phyloP scores from a whole-genome alignment of 805 yeast genomes.

The Phaffomyces opuntiae region DNA sequence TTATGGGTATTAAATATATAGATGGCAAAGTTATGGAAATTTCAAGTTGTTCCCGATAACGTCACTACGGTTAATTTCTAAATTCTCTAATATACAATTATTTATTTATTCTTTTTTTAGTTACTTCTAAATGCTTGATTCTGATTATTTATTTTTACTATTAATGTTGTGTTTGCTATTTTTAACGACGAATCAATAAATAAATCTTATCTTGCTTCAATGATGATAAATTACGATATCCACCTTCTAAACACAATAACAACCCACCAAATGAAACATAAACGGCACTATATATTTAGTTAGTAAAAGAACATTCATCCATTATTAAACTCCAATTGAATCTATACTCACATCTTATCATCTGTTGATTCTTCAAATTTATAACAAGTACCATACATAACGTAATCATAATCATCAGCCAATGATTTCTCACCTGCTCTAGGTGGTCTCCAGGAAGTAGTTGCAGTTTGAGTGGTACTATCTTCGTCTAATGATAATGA shows the following conservation, averaged over 20 bases:
- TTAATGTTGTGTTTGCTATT: background rate
- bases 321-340: background rate
- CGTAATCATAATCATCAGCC: constrained; percentile 96
- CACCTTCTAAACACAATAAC: constrained; percentile 89
- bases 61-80: no score
- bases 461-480: constrained; percentile 37
- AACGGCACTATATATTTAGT: constrained; percentile 46
- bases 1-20: no score
- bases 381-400: constrained; percentile 96
- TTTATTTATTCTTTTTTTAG: no score
- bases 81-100: background rate
- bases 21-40: no score
- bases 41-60: no score
- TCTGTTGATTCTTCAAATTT: constrained; percentile 84
- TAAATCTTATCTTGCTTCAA: constrained; percentile 93
- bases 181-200: constrained; percentile 65
- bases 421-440: constrained; percentile 75
- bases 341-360: constrained; percentile 33
- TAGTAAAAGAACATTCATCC: background rate
- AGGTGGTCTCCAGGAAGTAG: constrained; percentile 49
- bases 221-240: constrained; percentile 78
- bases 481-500: constrained; percentile 50
- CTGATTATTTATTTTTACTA: background rate
- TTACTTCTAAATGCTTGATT: no score
- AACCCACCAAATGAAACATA: constrained; percentile 95